Evolutionary conservation across 257 asterid species (phyloP), one percentile per base, ranked within the genome.

Genomic region (Fraxinus cuspidata): DNA sequence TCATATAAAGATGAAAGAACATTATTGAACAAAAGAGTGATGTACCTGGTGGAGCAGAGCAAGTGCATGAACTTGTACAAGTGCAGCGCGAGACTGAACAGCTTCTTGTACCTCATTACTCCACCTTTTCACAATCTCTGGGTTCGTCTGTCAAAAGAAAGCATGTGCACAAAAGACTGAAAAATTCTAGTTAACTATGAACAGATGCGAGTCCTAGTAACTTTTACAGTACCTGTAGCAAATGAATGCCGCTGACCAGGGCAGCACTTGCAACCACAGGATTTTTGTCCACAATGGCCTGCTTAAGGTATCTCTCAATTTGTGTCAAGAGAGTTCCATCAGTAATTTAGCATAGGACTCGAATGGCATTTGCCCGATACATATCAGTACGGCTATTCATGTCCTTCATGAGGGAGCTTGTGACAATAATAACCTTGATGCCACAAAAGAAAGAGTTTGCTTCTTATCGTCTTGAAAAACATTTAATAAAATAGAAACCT

Each of bases 51-150:
- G 97, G 70, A 94, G 94, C 83, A 94, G 84, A 72, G 90, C 96
- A 82, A 94, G 96, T 11, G 96, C 98, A 84, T 94, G 98, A 80
- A 94, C 92, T 76, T 94, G 98, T 42, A 94, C 98, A 79, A 94
- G 94, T 47, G 98, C 97, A 86, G 96, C 95, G 71, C 96, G 87
- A 63, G 98, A 92, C 74, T 92, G 98, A 72, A 94, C 96, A 67
- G 98, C 98, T 86, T 94, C 98, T 81, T 94, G 98, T 56, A 94
- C 98, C 86, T 94, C 98, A 79, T 94, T 94, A 86, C 97, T 94
- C 98, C 98, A 94, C 84, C 98, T 92, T 77, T 90, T 94, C 77
- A 94, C 98, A 75, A 94, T 92, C 81, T 94, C 97, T 3, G 97
- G 97, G 71, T 83, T 92, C 77, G 97, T 88, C 98, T 94, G 91